Conservation (phyloP, 2,329 filamentous ascomycete genomes). For the Aspergillus carbonarius region DNA sequence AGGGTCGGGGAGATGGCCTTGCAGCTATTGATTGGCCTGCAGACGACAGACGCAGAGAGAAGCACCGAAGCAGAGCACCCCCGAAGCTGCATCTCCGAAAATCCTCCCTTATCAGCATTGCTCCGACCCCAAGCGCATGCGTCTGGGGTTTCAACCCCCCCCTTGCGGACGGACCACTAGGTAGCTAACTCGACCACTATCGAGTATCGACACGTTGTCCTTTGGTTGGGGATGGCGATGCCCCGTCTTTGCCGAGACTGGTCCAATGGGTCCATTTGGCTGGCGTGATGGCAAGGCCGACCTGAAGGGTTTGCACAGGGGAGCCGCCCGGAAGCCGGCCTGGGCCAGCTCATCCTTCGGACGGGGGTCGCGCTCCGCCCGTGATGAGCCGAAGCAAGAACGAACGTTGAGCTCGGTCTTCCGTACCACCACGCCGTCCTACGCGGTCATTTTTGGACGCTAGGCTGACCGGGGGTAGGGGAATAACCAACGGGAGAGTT, state of each 20-base stretch:
- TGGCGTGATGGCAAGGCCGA: not conserved
- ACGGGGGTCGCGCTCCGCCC: slow-evolving; percentile 1
- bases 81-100: not conserved
- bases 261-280: not conserved
- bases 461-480: not conserved
- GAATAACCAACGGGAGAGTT: not conserved
- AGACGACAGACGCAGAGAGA: not conserved
- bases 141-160: not conserved
- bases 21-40: not conserved
- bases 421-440: not conserved
- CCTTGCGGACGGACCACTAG: slow-evolving; percentile 11
- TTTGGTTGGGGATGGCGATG: not conserved
- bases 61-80: not conserved
- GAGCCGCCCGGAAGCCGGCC: not conserved
- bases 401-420: not conserved
- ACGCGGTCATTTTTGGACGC: not conserved
- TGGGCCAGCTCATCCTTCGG: not conserved
- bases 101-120: not conserved
- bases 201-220: slow-evolving; percentile 1
- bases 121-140: not conserved
- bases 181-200: not conserved
- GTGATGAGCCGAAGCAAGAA: not conserved
- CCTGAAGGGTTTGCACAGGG: not conserved
- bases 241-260: not conserved
- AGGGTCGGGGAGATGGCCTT: not conserved